Base-by-base conservation (phyloP, 176 grass and related monocot genomes). In the Pharus latifolius region DNA sequence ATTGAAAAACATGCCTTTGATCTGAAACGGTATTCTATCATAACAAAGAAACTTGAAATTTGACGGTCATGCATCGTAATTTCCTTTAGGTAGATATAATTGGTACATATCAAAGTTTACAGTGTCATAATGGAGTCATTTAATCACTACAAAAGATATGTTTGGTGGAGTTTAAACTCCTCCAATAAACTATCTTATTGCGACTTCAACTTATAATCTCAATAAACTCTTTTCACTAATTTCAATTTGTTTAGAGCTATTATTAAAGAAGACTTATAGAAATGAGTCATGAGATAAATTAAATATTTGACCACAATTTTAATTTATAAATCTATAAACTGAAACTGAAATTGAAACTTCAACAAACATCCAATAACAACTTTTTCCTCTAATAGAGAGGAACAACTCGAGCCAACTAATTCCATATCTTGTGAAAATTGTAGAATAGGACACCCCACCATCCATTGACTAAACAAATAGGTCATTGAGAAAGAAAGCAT, bases 381-480 rank as follows among this genome's bases (percentile, higher is more conserved):
- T 5, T 71, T 25, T 28, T 29, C 5, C 26, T 70, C 8, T 10
- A 77, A 44, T 38, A 56, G 74, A 49, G 33, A 2, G 18, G 33
- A 13, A n/a, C 7, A 48, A 26, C 42, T 66, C 48, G 34, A 51
- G 51, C 44, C 17, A 25, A n/a, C 49, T 9, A 73, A 48, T 42
- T 52, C 53, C 26, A 3, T 74, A 35, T 16, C 68, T 52, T 52
- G 60, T 43, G 68, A 64, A 50, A 44, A 13, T 61, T 37, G 56
- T 40, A 23, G 73, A 83, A 37, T 14, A 52, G 54, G 75, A 74
- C 62, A 67, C 69, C 1, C 45, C 61, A 61, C 75, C 75, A 20
- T 38, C 56, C 65, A 54, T 27, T 73, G 20, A 79, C 25, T 10
- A 54, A 52, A 66, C 2, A 45, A 46, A 28, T 45, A 64, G 43